Evolutionary conservation across 805 yeast species (phyloP).

Genomic region (Ogataea pignaliae): DNA sequence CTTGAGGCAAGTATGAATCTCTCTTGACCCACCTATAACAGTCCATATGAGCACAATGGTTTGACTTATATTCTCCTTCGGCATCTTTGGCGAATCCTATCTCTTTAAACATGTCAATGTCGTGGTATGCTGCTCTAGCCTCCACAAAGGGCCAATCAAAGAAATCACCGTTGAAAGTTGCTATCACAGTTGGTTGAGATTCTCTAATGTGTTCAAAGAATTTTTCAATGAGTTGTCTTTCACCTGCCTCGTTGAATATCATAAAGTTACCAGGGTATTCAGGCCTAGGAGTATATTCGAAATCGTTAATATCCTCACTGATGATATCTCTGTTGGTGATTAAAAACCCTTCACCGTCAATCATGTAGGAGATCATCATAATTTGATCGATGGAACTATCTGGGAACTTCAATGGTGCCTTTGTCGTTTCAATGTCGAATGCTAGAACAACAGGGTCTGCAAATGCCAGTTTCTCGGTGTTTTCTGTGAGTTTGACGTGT

Average conservation of each 20-base stretch:
- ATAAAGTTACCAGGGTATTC: constrained; percentile 90
- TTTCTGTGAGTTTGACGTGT: constrained; percentile 49
- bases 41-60: constrained; percentile 95
- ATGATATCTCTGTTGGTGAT: constrained; percentile 94
- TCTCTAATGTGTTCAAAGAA: constrained; percentile 92
- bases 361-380: constrained; percentile 99
- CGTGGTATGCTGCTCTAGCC: constrained; percentile 78
- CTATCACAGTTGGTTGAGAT: constrained; percentile 90
- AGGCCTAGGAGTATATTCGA: constrained; percentile 95
- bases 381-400: constrained; percentile 86
- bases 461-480: constrained; percentile 77
- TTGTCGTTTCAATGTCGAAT: constrained; percentile 96
- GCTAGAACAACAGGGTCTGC: constrained; percentile 98
- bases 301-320: constrained; percentile 91
- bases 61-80: constrained; percentile 90
- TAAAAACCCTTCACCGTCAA: constrained; percentile 92
- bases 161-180: constrained; percentile 97
- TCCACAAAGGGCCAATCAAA: constrained; percentile 99
- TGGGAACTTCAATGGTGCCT: constrained; percentile 93
- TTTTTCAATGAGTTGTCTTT: constrained; percentile 62
- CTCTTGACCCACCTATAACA: constrained; percentile 97
- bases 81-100: constrained; percentile 89
- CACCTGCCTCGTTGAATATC: constrained; percentile 86
- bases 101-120: constrained; percentile 82
- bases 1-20: constrained; percentile 96